phyloP scores from a whole-genome alignment of 2,329 filamentous ascomycete species.

The Colletotrichum viniferum region DNA sequence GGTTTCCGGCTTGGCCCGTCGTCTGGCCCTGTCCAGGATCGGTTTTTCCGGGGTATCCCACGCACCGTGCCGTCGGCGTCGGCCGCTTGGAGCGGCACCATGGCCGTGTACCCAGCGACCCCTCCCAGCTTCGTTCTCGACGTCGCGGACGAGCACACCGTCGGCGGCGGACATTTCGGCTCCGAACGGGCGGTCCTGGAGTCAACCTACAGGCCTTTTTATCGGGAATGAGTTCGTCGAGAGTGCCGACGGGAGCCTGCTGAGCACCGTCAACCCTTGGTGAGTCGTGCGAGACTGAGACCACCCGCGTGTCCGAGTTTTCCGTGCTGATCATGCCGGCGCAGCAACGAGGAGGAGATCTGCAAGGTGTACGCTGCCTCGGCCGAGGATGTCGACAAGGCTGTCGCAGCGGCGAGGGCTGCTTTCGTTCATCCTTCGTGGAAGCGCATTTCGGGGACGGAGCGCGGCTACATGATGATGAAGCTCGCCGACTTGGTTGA shows the following conservation, averaged over 20 bases:
- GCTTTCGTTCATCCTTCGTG: conserved; percentile 72
- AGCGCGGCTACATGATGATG: conserved; percentile 71
- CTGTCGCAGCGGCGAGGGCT: conserved; percentile 70
- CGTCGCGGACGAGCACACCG: conserved; percentile 22
- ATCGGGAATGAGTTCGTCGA: conserved; percentile 83
- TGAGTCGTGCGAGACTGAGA: conserved; percentile 39
- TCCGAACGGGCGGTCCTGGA: conserved; percentile 76
- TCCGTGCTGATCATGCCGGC: not conserved
- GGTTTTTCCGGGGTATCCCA: not conserved
- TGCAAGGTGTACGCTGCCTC: conserved; percentile 72
- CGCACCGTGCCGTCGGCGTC: not conserved
- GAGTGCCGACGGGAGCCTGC: conserved; percentile 66
- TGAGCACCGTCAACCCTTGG: conserved; percentile 73
- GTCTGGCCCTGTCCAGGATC: not conserved
- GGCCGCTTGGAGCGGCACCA: not conserved
- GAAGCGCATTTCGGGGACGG: conserved; percentile 69
- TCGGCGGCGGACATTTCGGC: conserved; percentile 66
- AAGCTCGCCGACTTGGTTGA: conserved; percentile 74
- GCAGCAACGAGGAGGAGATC: conserved; percentile 67
- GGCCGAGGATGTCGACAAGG: conserved; percentile 69
- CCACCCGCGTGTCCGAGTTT: not conserved
- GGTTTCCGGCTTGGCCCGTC: not conserved
- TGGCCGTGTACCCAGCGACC: not conserved
- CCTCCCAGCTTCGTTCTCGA: not conserved
- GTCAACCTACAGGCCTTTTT: conserved; percentile 77